phyloP scores from a whole-genome alignment of 106 monocot species.

The Dioscorea alata region DNA sequence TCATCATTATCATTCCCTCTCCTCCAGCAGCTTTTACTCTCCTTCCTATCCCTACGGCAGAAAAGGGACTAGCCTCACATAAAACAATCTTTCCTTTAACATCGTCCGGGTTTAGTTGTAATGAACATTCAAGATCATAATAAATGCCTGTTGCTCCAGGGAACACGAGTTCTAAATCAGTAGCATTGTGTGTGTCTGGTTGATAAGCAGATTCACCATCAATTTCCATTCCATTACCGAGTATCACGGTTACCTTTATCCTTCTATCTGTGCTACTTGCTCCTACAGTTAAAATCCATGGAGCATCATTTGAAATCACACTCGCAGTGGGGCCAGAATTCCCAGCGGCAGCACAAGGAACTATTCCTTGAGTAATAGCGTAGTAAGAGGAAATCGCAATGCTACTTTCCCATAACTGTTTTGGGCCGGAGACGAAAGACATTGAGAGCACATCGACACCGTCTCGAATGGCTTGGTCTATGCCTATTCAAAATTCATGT shows the following conservation, averaged over 20 bases:
- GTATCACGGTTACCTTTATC: conserved; percentile 5
- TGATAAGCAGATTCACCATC: conserved; percentile 15
- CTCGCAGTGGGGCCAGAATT: neutral
- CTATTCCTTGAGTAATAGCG: neutral
- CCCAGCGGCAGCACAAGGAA: neutral
- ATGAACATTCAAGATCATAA: neutral
- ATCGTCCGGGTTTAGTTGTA: neutral
- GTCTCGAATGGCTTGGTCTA: neutral
- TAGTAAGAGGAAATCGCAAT: neutral
- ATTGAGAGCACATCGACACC: neutral
- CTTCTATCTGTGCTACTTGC: conserved; percentile 17
- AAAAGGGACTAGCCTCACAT: neutral
- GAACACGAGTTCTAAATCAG: neutral
- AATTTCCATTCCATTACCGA: conserved; percentile 12
- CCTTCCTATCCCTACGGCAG: neutral
- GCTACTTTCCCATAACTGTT: neutral
- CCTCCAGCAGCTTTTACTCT: conserved; percentile 1
- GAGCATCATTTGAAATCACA: conserved; percentile 2
- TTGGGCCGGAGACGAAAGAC: neutral
- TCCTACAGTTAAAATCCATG: conserved; percentile 16
- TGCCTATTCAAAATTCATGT: neutral
- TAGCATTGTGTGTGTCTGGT: neutral
- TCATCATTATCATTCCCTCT: neutral
- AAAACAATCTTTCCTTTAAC: conserved; percentile 10
- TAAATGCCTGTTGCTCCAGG: neutral